Conservation (phyloP, 257 asterid genomes). For the Solanum sejunctum region DNA sequence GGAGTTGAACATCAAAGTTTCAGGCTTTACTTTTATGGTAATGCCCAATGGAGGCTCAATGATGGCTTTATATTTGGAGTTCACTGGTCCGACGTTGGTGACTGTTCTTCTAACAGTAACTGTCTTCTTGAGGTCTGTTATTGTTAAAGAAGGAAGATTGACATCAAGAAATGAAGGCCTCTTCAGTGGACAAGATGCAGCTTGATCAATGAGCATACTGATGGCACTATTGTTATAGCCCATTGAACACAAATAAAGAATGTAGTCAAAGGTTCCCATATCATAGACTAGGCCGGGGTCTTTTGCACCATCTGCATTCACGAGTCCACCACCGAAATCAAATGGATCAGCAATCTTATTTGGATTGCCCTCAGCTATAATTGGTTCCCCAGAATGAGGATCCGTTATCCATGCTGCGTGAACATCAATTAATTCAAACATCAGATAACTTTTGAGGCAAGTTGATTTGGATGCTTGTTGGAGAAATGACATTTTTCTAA, state of each 20-base stretch:
- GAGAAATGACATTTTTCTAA: neutral
- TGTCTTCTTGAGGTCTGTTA: constrained; percentile 19
- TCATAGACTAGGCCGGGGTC: constrained; percentile 23
- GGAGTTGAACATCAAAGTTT: constrained; percentile 17
- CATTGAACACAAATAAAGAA: constrained; percentile 21
- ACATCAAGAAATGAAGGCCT: constrained; percentile 19
- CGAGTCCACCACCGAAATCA: constrained; percentile 25
- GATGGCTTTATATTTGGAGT: constrained; percentile 19
- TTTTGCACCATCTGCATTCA: neutral
- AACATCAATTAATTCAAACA: neutral
- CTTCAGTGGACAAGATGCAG: constrained; percentile 10
- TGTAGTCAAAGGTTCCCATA: constrained; percentile 14
- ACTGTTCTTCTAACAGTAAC: constrained; percentile 19
- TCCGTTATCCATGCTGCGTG: constrained; percentile 21
- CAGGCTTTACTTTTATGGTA: constrained; percentile 20
- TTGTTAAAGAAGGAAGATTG: constrained; percentile 33
- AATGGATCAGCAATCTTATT: constrained; percentile 14
- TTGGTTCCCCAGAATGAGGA: constrained; percentile 16
- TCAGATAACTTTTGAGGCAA: neutral
- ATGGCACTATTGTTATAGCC: constrained; percentile 9
- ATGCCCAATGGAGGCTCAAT: constrained; percentile 32
- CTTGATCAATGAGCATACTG: constrained; percentile 8
- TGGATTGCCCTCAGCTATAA: constrained; percentile 1
- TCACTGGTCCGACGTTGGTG: constrained; percentile 29
- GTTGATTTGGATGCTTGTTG: neutral